phyloP scores from a whole-genome alignment of 2,329 filamentous ascomycete species.

The Myriosclerotinia curreyana region DNA sequence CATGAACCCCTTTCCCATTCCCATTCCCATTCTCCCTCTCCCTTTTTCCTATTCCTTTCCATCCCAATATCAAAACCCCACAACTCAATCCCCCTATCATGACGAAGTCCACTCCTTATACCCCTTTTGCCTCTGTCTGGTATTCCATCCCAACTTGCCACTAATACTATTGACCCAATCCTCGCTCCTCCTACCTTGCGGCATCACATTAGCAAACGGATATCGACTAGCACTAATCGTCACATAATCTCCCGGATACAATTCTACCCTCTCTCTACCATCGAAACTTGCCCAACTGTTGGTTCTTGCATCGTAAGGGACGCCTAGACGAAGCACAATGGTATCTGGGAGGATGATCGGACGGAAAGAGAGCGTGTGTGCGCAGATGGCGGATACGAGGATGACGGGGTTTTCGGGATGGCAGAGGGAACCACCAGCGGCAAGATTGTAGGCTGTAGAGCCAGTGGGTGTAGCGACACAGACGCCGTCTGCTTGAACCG shows the following conservation, averaged over 20 bases:
- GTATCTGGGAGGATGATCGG: conserved; percentile 97
- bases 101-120: conserved; percentile 43
- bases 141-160: conserved; percentile 78
- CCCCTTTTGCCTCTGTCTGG: conserved; percentile 70
- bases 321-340: conserved; percentile 85
- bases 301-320: conserved; percentile 89
- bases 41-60: not conserved
- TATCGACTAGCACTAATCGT: conserved; percentile 78
- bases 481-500: conserved; percentile 86
- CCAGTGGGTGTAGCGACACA: conserved; percentile 94
- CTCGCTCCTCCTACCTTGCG: conserved; percentile 65
- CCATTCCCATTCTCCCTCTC: not conserved
- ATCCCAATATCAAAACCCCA: not conserved
- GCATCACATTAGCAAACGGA: conserved; percentile 75
- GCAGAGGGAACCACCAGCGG: conserved; percentile 89
- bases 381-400: conserved; percentile 88
- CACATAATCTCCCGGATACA: conserved; percentile 76
- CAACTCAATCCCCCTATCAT: not conserved
- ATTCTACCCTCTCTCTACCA: conserved; percentile 81
- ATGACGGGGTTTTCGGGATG: conserved; percentile 97
- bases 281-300: conserved; percentile 98
- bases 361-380: conserved; percentile 90
- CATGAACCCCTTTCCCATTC: not conserved
- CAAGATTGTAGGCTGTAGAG: conserved; percentile 92
- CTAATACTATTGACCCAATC: conserved; percentile 83